phyloP scores from a whole-genome alignment of 1,284 basidiomycete genomes.

The Ceratobasidium sp. region DNA sequence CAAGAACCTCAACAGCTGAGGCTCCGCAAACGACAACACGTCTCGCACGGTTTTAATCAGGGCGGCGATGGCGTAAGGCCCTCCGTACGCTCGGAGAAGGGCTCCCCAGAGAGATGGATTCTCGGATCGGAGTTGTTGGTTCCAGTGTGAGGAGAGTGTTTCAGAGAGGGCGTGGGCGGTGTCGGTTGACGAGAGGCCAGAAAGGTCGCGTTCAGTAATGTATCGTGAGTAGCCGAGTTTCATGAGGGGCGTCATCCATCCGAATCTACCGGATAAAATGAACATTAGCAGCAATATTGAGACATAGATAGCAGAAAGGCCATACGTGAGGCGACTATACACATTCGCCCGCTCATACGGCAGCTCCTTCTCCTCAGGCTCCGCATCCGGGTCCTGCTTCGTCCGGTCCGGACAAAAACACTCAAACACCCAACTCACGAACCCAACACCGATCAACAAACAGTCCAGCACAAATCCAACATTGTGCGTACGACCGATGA shows the following conservation, averaged over 20 bases:
- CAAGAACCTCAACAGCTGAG: constrained; percentile 88
- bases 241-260: constrained; percentile 86
- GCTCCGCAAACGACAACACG: constrained; percentile 86
- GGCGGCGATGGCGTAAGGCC: constrained; percentile 78
- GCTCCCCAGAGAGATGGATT: constrained; percentile 78
- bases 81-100: constrained; percentile 82
- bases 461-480: constrained; percentile 67
- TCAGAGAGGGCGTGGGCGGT: constrained; percentile 80
- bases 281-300: constrained; percentile 56
- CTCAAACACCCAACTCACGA: constrained; percentile 77
- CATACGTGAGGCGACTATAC: constrained; percentile 65
- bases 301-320: constrained; percentile 43
- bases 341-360: constrained; percentile 88
- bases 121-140: constrained; percentile 46
- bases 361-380: constrained; percentile 67
- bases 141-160: constrained; percentile 67
- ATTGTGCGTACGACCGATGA: constrained; percentile 55
- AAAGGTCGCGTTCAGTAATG: constrained; percentile 85
- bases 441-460: constrained; percentile 65
- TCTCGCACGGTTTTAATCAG: constrained; percentile 85
- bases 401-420: constrained; percentile 76
- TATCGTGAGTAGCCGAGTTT: constrained; percentile 62
- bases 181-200: constrained; percentile 75
- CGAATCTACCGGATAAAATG: constrained; percentile 68
- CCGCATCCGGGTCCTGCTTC: constrained; percentile 34